Conservation (phyloP, 2,329 filamentous ascomycete species). For the Domatiomyces globalis region DNA sequence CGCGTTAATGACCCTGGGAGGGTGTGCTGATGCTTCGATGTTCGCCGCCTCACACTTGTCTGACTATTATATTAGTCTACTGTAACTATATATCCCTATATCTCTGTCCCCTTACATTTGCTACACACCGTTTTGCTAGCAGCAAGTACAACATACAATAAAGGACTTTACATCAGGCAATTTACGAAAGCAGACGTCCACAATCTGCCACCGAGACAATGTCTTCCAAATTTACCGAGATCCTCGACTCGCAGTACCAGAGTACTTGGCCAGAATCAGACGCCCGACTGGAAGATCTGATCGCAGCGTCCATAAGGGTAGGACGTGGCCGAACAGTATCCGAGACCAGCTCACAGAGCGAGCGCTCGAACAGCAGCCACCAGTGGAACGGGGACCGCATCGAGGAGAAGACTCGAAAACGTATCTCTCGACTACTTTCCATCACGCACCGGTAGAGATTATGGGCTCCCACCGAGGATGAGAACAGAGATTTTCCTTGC, state of each 20-base stretch:
- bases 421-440: constrained; percentile 9
- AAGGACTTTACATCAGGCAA: no score
- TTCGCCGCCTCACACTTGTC: no score
- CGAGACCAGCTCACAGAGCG: constrained; percentile 24
- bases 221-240: constrained; percentile 31
- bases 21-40: no score
- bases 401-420: constrained; percentile 10
- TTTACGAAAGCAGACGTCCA: no score
- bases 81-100: no score
- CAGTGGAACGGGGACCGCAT: constrained; percentile 5
- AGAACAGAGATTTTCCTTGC: neutral
- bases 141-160: no score
- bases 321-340: constrained; percentile 19
- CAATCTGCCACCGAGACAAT: constrained; percentile 16
- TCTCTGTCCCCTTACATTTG: no score
- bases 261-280: constrained; percentile 26
- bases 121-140: no score
- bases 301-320: constrained; percentile 25
- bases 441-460: constrained; percentile 7
- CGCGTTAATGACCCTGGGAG: no score
- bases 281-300: constrained; percentile 31
- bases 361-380: constrained; percentile 22
- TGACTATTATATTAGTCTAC: no score
- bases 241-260: constrained; percentile 26
- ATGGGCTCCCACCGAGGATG: neutral